Evolutionary conservation across 2,329 filamentous ascomycete genomes (phyloP), one percentile per base, ranked within the genome.

Genomic region (Harringtonia lauricola): DNA sequence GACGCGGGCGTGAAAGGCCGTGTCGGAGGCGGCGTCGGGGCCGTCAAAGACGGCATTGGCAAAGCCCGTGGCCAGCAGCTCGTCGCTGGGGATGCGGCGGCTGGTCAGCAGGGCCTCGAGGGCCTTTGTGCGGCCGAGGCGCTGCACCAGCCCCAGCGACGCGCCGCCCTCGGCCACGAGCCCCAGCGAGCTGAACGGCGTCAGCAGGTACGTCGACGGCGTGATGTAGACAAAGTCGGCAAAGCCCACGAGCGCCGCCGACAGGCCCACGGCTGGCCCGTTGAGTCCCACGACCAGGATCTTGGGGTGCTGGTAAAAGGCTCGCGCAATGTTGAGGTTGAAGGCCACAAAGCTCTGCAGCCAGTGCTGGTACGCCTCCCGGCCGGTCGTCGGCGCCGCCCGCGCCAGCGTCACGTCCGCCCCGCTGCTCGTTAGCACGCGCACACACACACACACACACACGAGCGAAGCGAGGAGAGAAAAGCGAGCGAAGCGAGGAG

Each of bases 101-200:
- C 83, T 88, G 83, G 94, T 92, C 52, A 98, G 80, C 13, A 96
- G 72, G 13, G 92, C 90, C 70, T 96, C 92, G 57, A 94, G 94
- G 10, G 88, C 89, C 59, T 86, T 85, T 46, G 76, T 68, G 41
- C 87, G 74, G 1, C 92, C 92, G 21, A 96, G 70, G 0, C 90
- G 70, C 54, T 83, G 74, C 14, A 92, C 86, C 45, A 96, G 82
- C 1, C 81, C 86, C 44, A 79, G 69, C 15, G 80, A 86, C 0
- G 88, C 80, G 38, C 83, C 86, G 34, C 90, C 92, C 66, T 96
- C 92, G 43, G 88, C 76, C 1, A 96, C 89, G 1, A 98, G 76
- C 1, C 92, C 90, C 1, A 96, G 74, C 1, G 85, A 90, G 5
- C 81, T 83, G 65, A 96, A 96, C 4, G 92, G 92, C 1, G 89